These are phyloP conservation scores for Fusarium musae DNA, from an alignment of 2,329 filamentous ascomycete species.

Conservation along the genomic window DNA sequence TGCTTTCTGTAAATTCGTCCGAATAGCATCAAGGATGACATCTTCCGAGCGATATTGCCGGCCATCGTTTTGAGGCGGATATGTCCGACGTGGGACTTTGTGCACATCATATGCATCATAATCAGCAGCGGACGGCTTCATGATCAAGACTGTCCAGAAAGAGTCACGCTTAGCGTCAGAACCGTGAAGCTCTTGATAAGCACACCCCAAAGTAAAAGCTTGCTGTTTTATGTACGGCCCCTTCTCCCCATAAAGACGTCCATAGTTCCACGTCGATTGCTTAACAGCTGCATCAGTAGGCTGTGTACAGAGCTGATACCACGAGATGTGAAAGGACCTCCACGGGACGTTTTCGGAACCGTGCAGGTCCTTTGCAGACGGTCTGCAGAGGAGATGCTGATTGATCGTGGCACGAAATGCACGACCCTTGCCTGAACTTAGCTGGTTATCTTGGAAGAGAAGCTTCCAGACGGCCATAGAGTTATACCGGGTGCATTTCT, in stretches of 20 bases:
- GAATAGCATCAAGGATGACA: background rate
- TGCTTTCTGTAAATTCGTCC: background rate
- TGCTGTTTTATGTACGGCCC: background rate
- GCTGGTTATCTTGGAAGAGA: background rate
- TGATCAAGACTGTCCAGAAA: background rate
- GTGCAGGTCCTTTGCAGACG: background rate
- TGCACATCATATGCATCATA: background rate
- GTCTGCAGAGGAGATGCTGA: background rate
- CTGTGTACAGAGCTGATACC: background rate
- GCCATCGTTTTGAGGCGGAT: background rate
- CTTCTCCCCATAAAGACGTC: background rate
- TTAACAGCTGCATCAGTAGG: background rate
- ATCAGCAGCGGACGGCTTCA: background rate
- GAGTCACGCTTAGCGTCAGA: background rate
- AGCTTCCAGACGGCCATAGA: background rate
- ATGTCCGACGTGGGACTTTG: background rate
- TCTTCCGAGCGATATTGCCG: background rate
- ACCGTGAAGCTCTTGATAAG: background rate
- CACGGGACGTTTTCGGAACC: background rate
- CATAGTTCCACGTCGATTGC: background rate
- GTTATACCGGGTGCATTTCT: background rate
- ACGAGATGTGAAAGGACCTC: background rate
- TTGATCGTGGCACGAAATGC: background rate
- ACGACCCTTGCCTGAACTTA: background rate
- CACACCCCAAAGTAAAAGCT: background rate